phyloP scores from a whole-genome alignment of 805 yeast genomes.

The Scheffersomyces stipitis region DNA sequence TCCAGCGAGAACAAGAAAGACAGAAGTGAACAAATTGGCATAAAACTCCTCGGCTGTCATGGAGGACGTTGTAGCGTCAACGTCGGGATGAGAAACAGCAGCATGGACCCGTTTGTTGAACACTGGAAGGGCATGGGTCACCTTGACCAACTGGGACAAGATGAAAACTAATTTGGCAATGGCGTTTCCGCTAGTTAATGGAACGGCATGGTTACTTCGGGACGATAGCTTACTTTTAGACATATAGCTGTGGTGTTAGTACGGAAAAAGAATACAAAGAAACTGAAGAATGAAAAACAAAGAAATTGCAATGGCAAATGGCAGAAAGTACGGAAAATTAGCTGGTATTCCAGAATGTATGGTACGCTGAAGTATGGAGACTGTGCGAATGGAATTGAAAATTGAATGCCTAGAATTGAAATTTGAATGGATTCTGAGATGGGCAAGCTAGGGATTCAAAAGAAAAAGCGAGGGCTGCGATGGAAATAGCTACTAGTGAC shows the following conservation, averaged over 20 bases:
- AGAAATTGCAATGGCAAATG: too few species aligned
- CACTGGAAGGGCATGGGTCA: slow-evolving; percentile 38
- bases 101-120: slow-evolving; percentile 4
- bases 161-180: slow-evolving; percentile 31
- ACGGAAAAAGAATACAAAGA: too few species aligned
- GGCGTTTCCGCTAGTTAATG: slow-evolving; percentile 20
- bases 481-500: too few species aligned
- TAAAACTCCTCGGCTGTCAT: slow-evolving; percentile 44
- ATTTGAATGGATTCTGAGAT: too few species aligned
- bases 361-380: too few species aligned
- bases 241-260: slow-evolving; percentile 12
- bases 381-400: too few species aligned
- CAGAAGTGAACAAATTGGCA: slow-evolving; percentile 53
- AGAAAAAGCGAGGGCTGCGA: too few species aligned
- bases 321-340: too few species aligned
- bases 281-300: too few species aligned
- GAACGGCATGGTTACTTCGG: slow-evolving; percentile 31
- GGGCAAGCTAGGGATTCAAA: too few species aligned
- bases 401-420: too few species aligned
- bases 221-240: slow-evolving; percentile 18
- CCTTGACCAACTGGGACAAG: slow-evolving; percentile 30
- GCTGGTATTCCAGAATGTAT: too few species aligned
- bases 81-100: slow-evolving; percentile 9
- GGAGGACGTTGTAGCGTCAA: slow-evolving; percentile 8
- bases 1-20: slow-evolving; percentile 66